Conservation (phyloP, 2,329 filamentous ascomycete species). For the Talaromyces sp. region DNA sequence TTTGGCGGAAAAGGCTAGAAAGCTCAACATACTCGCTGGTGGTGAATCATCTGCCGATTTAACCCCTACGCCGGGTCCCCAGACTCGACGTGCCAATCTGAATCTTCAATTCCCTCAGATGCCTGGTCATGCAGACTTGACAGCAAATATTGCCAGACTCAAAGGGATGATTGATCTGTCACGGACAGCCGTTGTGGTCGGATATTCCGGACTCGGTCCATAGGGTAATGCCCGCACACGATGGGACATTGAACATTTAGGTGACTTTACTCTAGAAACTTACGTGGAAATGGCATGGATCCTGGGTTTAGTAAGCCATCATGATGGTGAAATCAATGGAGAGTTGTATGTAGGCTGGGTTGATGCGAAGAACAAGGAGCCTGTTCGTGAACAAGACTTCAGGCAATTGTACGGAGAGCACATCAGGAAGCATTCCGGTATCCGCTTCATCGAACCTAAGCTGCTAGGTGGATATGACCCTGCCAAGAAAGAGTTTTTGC, state of each 20-base stretch:
- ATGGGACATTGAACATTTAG: slow-evolving; percentile 98
- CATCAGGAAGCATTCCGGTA: slow-evolving; percentile 93
- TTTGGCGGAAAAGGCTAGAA: slow-evolving; percentile 88
- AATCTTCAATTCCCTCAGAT: slow-evolving; percentile 92
- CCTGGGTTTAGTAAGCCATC: slow-evolving; percentile 98
- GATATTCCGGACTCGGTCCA: slow-evolving; percentile 84
- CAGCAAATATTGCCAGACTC: slow-evolving; percentile 81
- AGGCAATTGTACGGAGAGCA: slow-evolving; percentile 96
- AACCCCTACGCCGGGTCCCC: slow-evolving; percentile 75
- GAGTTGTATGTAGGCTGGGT: slow-evolving; percentile 96
- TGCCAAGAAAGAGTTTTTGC: slow-evolving; percentile 92
- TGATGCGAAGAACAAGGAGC: slow-evolving; percentile 86
- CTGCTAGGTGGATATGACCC: slow-evolving; percentile 97
- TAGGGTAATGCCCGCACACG: slow-evolving; percentile 98
- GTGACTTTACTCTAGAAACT: slow-evolving; percentile 93
- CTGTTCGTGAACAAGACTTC: slow-evolving; percentile 95
- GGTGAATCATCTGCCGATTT: slow-evolving; percentile 59
- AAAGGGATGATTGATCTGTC: slow-evolving; percentile 98
- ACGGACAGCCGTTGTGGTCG: slow-evolving; percentile 94
- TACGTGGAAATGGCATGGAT: slow-evolving; percentile 99
- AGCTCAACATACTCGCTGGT: slow-evolving; percentile 95
- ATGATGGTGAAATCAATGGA: slow-evolving; percentile 92
- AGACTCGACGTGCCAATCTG: slow-evolving; percentile 93
- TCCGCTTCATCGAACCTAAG: slow-evolving; percentile 95
- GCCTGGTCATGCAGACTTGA: slow-evolving; percentile 82